A percentile compares a stretch with the other conserved stretches of the same genome.
Evolutionary conservation across 495 filamentous ascomycete genomes (phyloP).

Genomic region (Penicillium nucicola): DNA sequence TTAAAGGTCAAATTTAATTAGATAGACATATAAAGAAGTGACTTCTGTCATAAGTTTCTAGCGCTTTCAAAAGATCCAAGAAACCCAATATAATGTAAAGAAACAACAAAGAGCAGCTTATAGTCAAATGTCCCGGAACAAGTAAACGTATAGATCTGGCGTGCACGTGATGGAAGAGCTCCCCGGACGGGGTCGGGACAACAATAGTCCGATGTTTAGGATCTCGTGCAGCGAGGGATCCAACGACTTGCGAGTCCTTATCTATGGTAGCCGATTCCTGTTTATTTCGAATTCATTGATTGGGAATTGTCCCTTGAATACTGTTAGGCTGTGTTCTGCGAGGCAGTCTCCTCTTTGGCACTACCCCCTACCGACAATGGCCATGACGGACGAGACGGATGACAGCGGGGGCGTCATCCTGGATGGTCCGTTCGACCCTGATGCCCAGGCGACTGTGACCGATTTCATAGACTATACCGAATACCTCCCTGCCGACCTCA

Average conservation of each 20-base stretch:
- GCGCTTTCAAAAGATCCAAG: too few species aligned
- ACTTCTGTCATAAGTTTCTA: too few species aligned
- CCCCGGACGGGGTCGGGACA: background rate
- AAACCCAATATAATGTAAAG: too few species aligned
- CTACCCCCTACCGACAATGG: conserved; percentile 12
- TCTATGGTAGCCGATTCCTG: background rate
- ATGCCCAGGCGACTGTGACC: conserved; percentile 89
- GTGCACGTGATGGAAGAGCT: background rate
- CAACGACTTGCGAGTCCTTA: background rate
- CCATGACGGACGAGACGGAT: conserved; percentile 38
- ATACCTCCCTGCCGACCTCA: conserved; percentile 89
- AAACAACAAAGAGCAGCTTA: too few species aligned
- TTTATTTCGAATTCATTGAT: background rate
- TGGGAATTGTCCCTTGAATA: too few species aligned
- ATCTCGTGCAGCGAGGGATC: conserved; percentile 1
- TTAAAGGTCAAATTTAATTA: too few species aligned
- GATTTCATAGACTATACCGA: conserved; percentile 98
- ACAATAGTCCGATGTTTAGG: conserved; percentile 4
- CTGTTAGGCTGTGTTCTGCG: too few species aligned
- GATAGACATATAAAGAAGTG: too few species aligned
- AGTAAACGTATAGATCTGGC: background rate
- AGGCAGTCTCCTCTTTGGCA: too few species aligned
- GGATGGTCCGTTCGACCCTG: conserved; percentile 66
- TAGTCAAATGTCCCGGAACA: too few species aligned
- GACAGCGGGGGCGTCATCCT: conserved; percentile 46